Evolutionary conservation across 495 filamentous ascomycete species (phyloP).

Genomic region (Pseudomonodictys pantanalensis): DNA sequence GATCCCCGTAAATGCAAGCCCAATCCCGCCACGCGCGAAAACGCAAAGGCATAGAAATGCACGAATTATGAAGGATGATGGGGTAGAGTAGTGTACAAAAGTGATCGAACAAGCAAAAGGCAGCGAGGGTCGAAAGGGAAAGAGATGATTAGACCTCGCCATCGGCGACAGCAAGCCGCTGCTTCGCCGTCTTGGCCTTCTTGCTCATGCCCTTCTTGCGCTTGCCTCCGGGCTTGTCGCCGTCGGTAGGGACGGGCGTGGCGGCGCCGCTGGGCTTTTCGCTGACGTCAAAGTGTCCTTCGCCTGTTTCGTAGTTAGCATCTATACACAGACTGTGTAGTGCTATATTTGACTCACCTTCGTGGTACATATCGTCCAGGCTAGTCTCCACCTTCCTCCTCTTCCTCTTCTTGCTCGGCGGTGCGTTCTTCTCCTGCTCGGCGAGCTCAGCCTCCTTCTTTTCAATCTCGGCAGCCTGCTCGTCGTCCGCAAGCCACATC

Average conservation of each 20-base stretch:
- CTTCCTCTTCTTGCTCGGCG: slow-evolving; percentile 61
- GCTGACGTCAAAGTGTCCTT: slow-evolving; percentile 83
- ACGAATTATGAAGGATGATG: too few relatives aligned
- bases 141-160: slow-evolving; percentile 47
- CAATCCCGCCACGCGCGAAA: too few relatives aligned
- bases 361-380: slow-evolving; percentile 97
- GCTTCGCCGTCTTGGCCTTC: slow-evolving; percentile 88
- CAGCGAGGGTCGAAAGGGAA: too few relatives aligned
- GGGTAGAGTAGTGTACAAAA: too few relatives aligned
- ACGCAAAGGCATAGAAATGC: too few relatives aligned
- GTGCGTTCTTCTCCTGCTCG: slow-evolving; percentile 53
- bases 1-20: too few relatives aligned
- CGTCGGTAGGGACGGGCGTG: slow-evolving; percentile 57
- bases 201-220: slow-evolving; percentile 62
- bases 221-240: slow-evolving; percentile 50
- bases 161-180: slow-evolving; percentile 82
- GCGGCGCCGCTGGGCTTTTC: slow-evolving; percentile 79
- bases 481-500: slow-evolving; percentile 94
- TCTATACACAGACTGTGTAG: slow-evolving; percentile 9
- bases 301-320: slow-evolving; percentile 54
- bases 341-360: slow-evolving; percentile 63
- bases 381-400: slow-evolving; percentile 58
- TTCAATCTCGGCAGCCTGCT: slow-evolving; percentile 88
- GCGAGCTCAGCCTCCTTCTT: slow-evolving; percentile 80
- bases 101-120: too few relatives aligned